Evolutionary conservation across 1,284 basidiomycete genomes (phyloP), one percentile per base, ranked within the genome.

Genomic region (Leccinum discolor): DNA sequence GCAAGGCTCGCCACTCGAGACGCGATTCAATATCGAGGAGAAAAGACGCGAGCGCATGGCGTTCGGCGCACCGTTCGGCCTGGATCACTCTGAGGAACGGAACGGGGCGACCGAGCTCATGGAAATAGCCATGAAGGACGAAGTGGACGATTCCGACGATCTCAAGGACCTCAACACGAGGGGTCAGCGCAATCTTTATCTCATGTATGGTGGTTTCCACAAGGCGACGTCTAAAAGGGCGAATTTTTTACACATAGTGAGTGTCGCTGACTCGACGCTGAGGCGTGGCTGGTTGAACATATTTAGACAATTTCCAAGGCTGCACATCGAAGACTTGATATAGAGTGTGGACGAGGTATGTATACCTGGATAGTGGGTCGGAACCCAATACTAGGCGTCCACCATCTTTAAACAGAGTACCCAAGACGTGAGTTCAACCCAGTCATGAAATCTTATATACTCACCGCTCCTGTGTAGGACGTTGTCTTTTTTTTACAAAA

Each of bases 141-240:
- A 88, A 74, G 85, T 84, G 21, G 93, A 95, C 77, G 74, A 74
- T 82, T 82, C 76, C 40, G 81, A 81, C 6, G 88, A 94, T 70
- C 80, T 89, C 59, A 87, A 86, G 76, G 93, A 90, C 74, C 79
- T 98, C 71, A 92, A 98, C 78, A 83, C 96, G 66, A 85, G 84
- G 66, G 90, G 92, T 3, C 90, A 94, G 70, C 85, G 95, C 61
- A 97, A 97, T 74, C 78, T 99, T 14, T 98, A 95, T 78, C 84
- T 96, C 21, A 85, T 29, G 76, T 82, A 16, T 97, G 95, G 95
- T 84, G 86, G 69, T 94, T 98, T 78, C 95, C 94, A 10, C 83
- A 92, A 73, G 91, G 90, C 57, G 81, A 78, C 14, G 80, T 90
- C 16, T 80, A 86, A 67, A 83, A 83, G 61, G 86, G 82, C 44